Evolutionary conservation across 768 basidiomycete species (phyloP).

Genomic region (Termitomyces sp.): DNA sequence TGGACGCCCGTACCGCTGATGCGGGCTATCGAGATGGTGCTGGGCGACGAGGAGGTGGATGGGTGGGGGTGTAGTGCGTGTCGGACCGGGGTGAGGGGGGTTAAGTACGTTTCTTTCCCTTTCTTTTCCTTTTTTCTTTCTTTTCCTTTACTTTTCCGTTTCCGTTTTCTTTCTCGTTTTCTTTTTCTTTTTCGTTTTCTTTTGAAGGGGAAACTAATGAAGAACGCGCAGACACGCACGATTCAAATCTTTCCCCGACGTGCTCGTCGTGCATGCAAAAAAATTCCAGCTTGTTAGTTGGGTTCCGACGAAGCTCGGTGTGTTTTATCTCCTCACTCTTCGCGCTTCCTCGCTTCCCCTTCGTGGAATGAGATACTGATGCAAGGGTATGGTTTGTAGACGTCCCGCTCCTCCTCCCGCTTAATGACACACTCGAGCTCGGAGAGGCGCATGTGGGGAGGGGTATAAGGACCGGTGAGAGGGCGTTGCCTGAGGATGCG

Average conservation of each 20-base stretch:
- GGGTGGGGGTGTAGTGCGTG: constrained; percentile 76
- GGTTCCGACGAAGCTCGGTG: constrained; percentile 94
- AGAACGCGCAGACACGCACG: constrained; percentile 46
- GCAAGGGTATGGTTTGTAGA: constrained; percentile 49
- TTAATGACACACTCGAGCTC: constrained; percentile 54
- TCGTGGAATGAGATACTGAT: neutral
- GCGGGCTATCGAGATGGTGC: constrained; percentile 57
- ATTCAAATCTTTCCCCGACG: constrained; percentile 85
- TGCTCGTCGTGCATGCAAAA: constrained; percentile 85
- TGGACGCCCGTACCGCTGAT: constrained; percentile 63
- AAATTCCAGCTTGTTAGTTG: constrained; percentile 96
- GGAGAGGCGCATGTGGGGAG: constrained; percentile 57
- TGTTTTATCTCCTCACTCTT: constrained; percentile 15
- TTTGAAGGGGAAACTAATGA: too few relatives aligned
- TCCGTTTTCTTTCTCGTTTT: too few relatives aligned
- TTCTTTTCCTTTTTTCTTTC: neutral
- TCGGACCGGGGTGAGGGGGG: constrained; percentile 59
- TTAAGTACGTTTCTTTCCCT: constrained; percentile 49
- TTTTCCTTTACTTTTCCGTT: too few relatives aligned
- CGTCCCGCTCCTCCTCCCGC: constrained; percentile 76
- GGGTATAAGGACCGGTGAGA: constrained; percentile 70
- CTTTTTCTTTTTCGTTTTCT: too few relatives aligned
- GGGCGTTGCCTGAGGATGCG: constrained; percentile 58
- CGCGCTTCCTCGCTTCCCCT: neutral
- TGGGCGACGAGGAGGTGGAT: constrained; percentile 65